Evolutionary conservation across 495 filamentous ascomycete genomes (phyloP).

Genomic region (Talaromyces liani): DNA sequence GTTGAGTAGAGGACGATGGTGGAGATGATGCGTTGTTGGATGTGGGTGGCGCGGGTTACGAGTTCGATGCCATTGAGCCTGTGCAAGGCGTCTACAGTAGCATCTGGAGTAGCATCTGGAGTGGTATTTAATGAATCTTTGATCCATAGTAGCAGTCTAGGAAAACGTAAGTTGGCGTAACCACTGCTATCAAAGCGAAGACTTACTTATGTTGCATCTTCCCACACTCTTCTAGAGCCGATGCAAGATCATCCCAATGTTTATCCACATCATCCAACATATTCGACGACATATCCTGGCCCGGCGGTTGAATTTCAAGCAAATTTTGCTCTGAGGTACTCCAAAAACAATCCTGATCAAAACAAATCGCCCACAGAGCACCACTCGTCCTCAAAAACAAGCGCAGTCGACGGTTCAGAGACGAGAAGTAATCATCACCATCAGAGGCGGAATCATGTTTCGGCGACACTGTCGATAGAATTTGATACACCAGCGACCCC

Average conservation of each 20-base stretch:
- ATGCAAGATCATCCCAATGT: not conserved
- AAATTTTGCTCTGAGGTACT: not conserved
- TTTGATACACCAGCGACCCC: not conserved
- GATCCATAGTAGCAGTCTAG: not conserved
- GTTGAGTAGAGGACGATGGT: not conserved
- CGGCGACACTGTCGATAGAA: not conserved
- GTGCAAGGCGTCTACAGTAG: not conserved
- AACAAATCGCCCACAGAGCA: not conserved
- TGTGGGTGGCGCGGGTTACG: not conserved
- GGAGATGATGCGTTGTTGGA: not conserved
- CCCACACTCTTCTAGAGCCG: not conserved
- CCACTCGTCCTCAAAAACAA: not conserved
- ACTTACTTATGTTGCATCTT: not conserved
- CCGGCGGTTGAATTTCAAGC: not conserved
- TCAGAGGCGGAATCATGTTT: not conserved
- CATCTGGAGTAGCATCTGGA: not conserved
- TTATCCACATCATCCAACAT: not conserved
- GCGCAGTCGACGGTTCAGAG: not conserved
- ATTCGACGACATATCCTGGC: not conserved
- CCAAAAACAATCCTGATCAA: not conserved
- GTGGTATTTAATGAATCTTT: not conserved
- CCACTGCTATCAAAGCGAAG: not conserved
- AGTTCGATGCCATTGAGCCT: not conserved
- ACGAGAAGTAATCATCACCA: not conserved
- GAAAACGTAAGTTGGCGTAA: not conserved